These are phyloP conservation scores for Scedosporium minutisporum DNA, from an alignment of 2,329 filamentous ascomycete species.

Conservation along the genomic window DNA sequence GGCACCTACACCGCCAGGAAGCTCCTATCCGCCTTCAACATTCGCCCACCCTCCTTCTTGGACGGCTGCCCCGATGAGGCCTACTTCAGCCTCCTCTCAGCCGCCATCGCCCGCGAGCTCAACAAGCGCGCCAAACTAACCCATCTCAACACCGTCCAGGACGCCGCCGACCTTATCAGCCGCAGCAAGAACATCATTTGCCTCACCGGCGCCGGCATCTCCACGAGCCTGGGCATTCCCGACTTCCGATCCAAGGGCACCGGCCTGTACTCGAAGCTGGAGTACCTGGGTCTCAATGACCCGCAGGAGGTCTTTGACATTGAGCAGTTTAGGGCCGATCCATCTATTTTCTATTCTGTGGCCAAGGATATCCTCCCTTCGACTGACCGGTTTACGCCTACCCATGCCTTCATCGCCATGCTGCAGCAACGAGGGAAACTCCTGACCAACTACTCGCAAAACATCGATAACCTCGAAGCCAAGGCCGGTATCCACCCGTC, in stretches of 20 bases:
- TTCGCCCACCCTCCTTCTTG: conserved; percentile 64
- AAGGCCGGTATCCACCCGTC: conserved; percentile 72
- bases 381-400: conserved; percentile 74
- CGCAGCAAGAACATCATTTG: conserved; percentile 78
- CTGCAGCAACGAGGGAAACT: conserved; percentile 83
- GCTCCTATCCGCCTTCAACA: conserved; percentile 76
- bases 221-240: conserved; percentile 90
- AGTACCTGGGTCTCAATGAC: conserved; percentile 66
- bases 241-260: conserved; percentile 93
- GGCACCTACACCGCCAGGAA: conserved; percentile 68
- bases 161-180: conserved; percentile 70
- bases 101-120: conserved; percentile 72
- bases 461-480: conserved; percentile 92
- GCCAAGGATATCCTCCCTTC: conserved; percentile 84
- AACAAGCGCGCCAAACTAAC: conserved; percentile 70
- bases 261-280: conserved; percentile 80
- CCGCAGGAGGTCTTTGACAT: conserved; percentile 97
- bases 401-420: conserved; percentile 85
- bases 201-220: conserved; percentile 91
- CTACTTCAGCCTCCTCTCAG: conserved; percentile 65
- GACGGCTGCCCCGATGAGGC: conserved; percentile 57
- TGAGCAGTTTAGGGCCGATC: conserved; percentile 73
- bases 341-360: conserved; percentile 80
- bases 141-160: conserved; percentile 76
- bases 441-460: conserved; percentile 95